Evolutionary conservation across 177 flowering plant species (phyloP).

Genomic region (Vitis hybrid): DNA sequence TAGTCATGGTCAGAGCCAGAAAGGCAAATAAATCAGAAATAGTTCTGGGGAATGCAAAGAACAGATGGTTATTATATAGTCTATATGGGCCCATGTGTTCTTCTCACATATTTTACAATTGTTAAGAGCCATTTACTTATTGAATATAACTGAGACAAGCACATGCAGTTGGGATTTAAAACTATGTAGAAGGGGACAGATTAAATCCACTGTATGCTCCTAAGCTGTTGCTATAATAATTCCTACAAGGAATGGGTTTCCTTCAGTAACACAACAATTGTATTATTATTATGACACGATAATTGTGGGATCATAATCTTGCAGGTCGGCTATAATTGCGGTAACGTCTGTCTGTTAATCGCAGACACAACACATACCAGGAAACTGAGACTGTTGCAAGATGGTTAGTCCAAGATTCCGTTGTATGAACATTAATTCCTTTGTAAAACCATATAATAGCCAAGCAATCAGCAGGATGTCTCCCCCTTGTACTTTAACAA

Average conservation of each 20-base stretch:
- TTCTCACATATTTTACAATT: background rate
- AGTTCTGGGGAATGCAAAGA: background rate
- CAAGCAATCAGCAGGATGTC: background rate
- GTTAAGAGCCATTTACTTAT: background rate
- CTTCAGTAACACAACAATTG: slow-evolving; percentile 5
- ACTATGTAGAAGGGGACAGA: slow-evolving; percentile 12
- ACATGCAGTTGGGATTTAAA: slow-evolving; percentile 20
- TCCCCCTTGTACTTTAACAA: slow-evolving; percentile 11
- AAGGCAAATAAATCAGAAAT: background rate
- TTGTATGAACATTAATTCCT: slow-evolving; percentile 29
- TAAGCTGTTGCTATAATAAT: background rate
- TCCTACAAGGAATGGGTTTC: slow-evolving; percentile 6
- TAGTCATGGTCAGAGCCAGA: background rate
- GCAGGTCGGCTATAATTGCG: slow-evolving; percentile 36
- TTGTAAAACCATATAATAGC: background rate
- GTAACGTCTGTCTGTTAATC: slow-evolving; percentile 32
- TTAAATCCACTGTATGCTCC: slow-evolving; percentile 6
- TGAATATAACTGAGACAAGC: slow-evolving; percentile 11
- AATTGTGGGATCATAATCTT: slow-evolving; percentile 31
- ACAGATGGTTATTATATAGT: background rate
- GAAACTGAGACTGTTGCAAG: slow-evolving; percentile 17
- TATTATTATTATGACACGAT: slow-evolving; percentile 2
- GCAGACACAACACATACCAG: slow-evolving; percentile 29
- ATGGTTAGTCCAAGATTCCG: slow-evolving; percentile 14
- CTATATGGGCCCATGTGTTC: background rate